Evolutionary conservation across 768 basidiomycete genomes (phyloP), one percentile per base, ranked within the genome.

Genomic region (Leucocoprinus leucothites): DNA sequence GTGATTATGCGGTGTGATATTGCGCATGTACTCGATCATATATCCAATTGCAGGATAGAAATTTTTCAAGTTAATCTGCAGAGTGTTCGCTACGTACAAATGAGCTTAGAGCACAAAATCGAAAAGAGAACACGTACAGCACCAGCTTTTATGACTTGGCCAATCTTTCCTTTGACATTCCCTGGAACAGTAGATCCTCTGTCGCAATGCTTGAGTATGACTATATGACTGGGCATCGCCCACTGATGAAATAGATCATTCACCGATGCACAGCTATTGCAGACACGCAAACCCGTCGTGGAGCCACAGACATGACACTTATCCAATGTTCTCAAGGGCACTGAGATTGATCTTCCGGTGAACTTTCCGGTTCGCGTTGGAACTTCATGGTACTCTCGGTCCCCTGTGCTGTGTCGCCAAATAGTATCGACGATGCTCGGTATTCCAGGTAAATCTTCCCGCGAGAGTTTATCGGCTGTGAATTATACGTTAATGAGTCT

Each of bases 1-100:
- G 25, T 18, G 65, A 52, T 18, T 31, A 3, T 59, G 34, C 0
- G 63, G 48, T 53, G 55, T 35, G 44, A 65, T 57, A 0, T 48
- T 11, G n/a, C 63, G 65, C 19, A 55, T 51, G 2, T 53, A 46
- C 25, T 71, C 67, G n/a, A 64, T 59, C 6, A 71, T 59, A 34
- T 55, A 60, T 16, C 67, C 69, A 9, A 75, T 58, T 43, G 72
- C 57, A 1, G 70, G 70, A 69, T 71, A 67, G 55, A 72, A 74
- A 0, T 58, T 51, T 2, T 57, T 56, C 8, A 76, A 53, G n/a
- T 72, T 67, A 14, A 76, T 65, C 11, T 66, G 58, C 46, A 73
- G 69, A 1, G 73, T 75, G 56, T 68, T 69, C 2, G 70, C 71
- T 72, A 41, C 3, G n/a, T 3, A 38, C 6, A 13, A 35, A 3